phyloP scores from a whole-genome alignment of 169 alveolate species.

The Plasmodium berghei region DNA sequence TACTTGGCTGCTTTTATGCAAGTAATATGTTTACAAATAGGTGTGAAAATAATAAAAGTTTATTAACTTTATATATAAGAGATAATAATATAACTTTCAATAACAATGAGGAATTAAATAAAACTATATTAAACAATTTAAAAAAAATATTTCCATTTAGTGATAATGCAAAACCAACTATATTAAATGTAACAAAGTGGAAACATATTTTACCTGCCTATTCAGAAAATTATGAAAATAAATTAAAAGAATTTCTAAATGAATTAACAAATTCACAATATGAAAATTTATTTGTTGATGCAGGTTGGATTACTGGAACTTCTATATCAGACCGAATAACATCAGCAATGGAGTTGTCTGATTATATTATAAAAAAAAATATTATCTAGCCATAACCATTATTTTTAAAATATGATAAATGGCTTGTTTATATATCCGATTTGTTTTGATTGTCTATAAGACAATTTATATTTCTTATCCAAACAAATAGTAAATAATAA shows the following conservation, averaged over 20 bases:
- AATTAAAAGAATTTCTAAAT: conserved; percentile 7
- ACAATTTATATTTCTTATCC: too few species aligned
- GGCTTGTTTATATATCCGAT: too few species aligned
- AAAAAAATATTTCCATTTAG: conserved; percentile 10
- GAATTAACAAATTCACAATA: conserved; percentile 28
- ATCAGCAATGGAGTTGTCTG: conserved; percentile 52
- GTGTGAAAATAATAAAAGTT: conserved; percentile 23
- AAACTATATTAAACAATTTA: conserved; percentile 11
- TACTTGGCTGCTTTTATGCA: conserved; percentile 44
- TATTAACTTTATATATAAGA: conserved; percentile 57
- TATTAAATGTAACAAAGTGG: conserved; percentile 52
- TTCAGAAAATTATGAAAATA: conserved; percentile 40
- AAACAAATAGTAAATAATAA: too few species aligned
- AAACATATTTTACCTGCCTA: conserved; percentile 45
- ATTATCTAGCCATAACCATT: conserved; percentile 17
- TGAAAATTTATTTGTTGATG: conserved; percentile 35
- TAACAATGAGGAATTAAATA: conserved; percentile 25
- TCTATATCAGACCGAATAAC: conserved; percentile 61
- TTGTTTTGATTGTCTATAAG: too few species aligned
- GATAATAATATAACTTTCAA: conserved; percentile 1
- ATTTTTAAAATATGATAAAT: not conserved
- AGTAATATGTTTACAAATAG: conserved; percentile 51
- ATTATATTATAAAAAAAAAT: not conserved
- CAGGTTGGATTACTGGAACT: conserved; percentile 71
- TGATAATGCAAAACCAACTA: conserved; percentile 41